phyloP scores from a whole-genome alignment of 208 protist genomes.

The Crithidia expoeki region DNA sequence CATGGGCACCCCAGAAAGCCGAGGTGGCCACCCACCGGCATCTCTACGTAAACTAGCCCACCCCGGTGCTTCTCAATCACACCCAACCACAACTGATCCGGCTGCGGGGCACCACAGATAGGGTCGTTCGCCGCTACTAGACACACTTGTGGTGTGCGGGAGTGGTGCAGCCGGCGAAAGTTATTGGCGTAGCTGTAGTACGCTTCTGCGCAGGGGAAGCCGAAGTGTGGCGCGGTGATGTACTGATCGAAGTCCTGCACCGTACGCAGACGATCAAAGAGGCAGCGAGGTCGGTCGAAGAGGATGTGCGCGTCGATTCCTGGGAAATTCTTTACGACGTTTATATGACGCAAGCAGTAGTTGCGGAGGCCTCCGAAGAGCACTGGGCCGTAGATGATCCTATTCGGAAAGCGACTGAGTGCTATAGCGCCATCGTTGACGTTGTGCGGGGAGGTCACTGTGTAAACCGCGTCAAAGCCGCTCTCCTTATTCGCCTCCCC shows the following conservation, averaged over 20 bases:
- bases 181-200: conserved; percentile 58
- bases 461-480: conserved; percentile 45
- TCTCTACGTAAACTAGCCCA: conserved; percentile 48
- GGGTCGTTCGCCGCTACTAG: conserved; percentile 54
- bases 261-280: conserved; percentile 29
- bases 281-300: conserved; percentile 19
- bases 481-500: conserved; percentile 22
- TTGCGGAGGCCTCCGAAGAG: conserved; percentile 31
- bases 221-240: conserved; percentile 58
- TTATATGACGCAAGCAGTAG: conserved; percentile 57
- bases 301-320: conserved; percentile 32
- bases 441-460: conserved; percentile 57
- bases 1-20: conserved; percentile 54
- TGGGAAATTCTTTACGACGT: conserved; percentile 39
- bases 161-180: conserved; percentile 40
- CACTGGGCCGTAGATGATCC: conserved; percentile 30
- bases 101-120: conserved; percentile 40
- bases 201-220: conserved; percentile 34
- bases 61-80: conserved; percentile 29
- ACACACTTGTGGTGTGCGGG: conserved; percentile 48
- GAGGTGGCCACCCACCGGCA: conserved; percentile 66
- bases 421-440: conserved; percentile 30
- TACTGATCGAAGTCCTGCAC: conserved; percentile 50
- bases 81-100: conserved; percentile 33
- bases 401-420: conserved; percentile 23